These are phyloP conservation scores for Aspergillus ellipticus DNA, from an alignment of 495 filamentous ascomycete genomes.

Conservation along the genomic window DNA sequence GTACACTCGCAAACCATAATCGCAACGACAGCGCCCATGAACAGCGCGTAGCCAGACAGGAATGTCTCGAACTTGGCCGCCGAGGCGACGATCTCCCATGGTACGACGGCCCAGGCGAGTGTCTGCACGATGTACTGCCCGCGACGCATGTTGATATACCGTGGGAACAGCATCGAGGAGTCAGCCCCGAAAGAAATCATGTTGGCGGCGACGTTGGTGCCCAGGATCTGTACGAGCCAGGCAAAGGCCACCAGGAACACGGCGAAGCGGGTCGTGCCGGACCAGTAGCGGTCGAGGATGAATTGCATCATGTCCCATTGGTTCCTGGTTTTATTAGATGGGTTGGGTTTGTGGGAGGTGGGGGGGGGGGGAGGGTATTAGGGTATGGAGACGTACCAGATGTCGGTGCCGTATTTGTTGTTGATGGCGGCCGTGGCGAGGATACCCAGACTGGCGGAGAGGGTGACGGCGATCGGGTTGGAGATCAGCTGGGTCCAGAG, in stretches of 20 bases:
- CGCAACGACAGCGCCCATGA: conserved; percentile 49
- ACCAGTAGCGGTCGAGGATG: conserved; percentile 28
- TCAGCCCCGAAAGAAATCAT: conserved; percentile 34
- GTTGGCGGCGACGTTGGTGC: conserved; percentile 33
- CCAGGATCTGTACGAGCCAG: conserved; percentile 28
- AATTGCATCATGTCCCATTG: conserved; percentile 32
- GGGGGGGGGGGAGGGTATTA: not conserved
- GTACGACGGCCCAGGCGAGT: conserved; percentile 37
- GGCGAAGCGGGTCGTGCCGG: conserved; percentile 28
- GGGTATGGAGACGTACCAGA: conserved; percentile 23
- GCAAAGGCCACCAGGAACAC: conserved; percentile 31
- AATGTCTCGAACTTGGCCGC: conserved; percentile 42
- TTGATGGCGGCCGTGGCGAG: conserved; percentile 39
- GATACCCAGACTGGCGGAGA: conserved; percentile 41
- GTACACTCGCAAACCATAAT: conserved; percentile 55
- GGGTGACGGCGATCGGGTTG: conserved; percentile 36
- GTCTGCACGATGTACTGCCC: conserved; percentile 33
- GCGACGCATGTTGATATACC: conserved; percentile 34
- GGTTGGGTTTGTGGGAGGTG: not conserved
- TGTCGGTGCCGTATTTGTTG: conserved; percentile 30
- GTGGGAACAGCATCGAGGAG: conserved; percentile 28
- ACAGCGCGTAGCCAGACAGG: conserved; percentile 42
- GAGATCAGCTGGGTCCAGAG: conserved; percentile 37
- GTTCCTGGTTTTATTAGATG: conserved; percentile 19
- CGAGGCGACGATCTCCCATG: conserved; percentile 48